Evolutionary conservation across 2,329 filamentous ascomycete genomes (phyloP).

Genomic region (Hypomyces rosellus): DNA sequence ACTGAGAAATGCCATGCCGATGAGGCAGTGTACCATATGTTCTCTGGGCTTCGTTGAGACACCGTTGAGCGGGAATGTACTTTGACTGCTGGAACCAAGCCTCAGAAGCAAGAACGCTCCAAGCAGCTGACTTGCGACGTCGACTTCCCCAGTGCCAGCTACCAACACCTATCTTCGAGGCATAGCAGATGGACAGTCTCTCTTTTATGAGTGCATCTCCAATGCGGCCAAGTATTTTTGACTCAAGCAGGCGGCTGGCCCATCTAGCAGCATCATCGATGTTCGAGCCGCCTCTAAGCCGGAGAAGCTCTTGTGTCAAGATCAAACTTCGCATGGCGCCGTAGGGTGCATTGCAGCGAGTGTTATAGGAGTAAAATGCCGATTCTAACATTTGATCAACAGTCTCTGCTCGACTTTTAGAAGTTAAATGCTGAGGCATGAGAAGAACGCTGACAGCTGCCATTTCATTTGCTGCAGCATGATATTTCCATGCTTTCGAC

Average conservation of each 20-base stretch:
- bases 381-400: constrained; percentile 85
- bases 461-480: constrained; percentile 95
- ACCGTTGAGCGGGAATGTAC: constrained; percentile 69
- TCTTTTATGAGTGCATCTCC: constrained; percentile 82
- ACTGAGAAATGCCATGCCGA: constrained; percentile 46
- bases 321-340: constrained; percentile 72
- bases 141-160: constrained; percentile 64
- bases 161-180: constrained; percentile 62
- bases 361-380: constrained; percentile 86
- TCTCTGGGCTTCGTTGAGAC: constrained; percentile 61
- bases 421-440: constrained; percentile 62
- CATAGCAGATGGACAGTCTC: constrained; percentile 78
- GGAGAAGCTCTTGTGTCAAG: constrained; percentile 74
- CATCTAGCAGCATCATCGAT: constrained; percentile 84
- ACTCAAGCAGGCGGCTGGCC: constrained; percentile 74
- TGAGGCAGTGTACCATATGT: constrained; percentile 47
- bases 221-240: constrained; percentile 64
- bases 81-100: constrained; percentile 76
- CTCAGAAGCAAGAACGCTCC: constrained; percentile 78
- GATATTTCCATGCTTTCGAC: constrained; percentile 94
- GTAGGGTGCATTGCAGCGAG: constrained; percentile 72
- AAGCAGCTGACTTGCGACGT: constrained; percentile 79
- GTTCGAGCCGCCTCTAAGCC: constrained; percentile 70
- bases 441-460: constrained; percentile 77
- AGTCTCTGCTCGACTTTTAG: constrained; percentile 72